phyloP scores from a whole-genome alignment of 2,329 filamentous ascomycete genomes.

The Pseudogymnoascus sp. region DNA sequence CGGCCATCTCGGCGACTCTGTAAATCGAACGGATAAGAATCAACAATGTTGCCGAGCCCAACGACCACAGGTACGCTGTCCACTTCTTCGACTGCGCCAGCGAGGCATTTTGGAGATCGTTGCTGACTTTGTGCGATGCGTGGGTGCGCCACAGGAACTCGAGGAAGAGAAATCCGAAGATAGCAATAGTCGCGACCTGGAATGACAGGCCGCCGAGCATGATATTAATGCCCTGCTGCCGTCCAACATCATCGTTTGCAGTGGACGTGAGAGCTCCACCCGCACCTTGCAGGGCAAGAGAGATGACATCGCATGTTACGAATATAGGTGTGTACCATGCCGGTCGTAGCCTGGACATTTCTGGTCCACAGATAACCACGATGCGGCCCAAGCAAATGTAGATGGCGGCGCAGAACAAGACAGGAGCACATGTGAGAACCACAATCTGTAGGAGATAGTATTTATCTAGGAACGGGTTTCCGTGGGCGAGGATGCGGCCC shows the following conservation, averaged over 20 bases:
- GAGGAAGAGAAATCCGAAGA: constrained; percentile 45
- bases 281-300: constrained; percentile 52
- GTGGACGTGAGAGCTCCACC: constrained; percentile 55
- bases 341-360: constrained; percentile 43
- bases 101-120: neutral
- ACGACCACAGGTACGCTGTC: constrained; percentile 2
- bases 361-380: constrained; percentile 41
- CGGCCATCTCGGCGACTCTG: constrained; percentile 58
- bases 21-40: constrained; percentile 61
- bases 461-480: constrained; percentile 44
- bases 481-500: constrained; percentile 49
- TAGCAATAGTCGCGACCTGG: constrained; percentile 51
- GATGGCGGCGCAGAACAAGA: constrained; percentile 57
- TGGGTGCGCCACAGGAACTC: constrained; percentile 45
- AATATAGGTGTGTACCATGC: constrained; percentile 50
- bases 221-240: constrained; percentile 37
- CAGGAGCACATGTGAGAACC: constrained; percentile 57
- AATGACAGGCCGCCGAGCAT: constrained; percentile 59
- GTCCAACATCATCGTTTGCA: constrained; percentile 39
- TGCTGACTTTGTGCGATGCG: constrained; percentile 5
- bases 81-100: neutral
- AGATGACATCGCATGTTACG: constrained; percentile 56
- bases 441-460: constrained; percentile 52
- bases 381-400: constrained; percentile 54
- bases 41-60: constrained; percentile 48